Evolutionary conservation across 139 green algal genomes (phyloP), one percentile per base, ranked within the genome.

Genomic region (Prasinococcaceae sp.): DNA sequence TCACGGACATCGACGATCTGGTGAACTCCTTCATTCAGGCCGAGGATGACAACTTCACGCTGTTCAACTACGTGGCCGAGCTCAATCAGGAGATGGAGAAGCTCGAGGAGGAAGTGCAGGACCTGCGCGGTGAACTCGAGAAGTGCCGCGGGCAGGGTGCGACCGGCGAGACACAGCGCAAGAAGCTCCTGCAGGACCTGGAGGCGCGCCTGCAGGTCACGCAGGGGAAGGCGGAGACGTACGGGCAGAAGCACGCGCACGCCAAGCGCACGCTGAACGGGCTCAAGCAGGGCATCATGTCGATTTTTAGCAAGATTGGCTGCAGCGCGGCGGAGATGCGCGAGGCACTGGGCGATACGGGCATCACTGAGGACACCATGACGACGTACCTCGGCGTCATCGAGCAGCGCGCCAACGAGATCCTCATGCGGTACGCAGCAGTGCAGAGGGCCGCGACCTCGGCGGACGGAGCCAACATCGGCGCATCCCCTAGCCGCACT

Each of bases 381-480:
- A 73, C 88, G 65, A 66, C 77, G 45, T 79, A 92, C 71, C 74
- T 94, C 22, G 84, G 80, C 37, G 75, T 92, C 68, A 76, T 94
- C 19, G 84, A 94, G 76, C 82, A 93, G 76, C 74, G 82, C 30
- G 76, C 68, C 47, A 85, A 86, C 36, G 79, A 92, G 63, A 68
- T 94, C 27, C 69, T 94, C 30, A 65, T 81, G 66, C 3, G 43
- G 32, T 66, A 66, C 49, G 16, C n/a, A n/a, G n/a, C n/a, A n/a
- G n/a, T n/a, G n/a, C n/a, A n/a, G n/a, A n/a, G n/a, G n/a, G n/a
- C n/a, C n/a, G n/a, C n/a, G n/a, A n/a, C n/a, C n/a, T n/a, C n/a
- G n/a, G n/a, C n/a, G n/a, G n/a, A n/a, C n/a, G n/a, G n/a, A n/a
- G n/a, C n/a, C n/a, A n/a, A n/a, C n/a, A n/a, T n/a, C n/a, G n/a